These are phyloP conservation scores for Aplosporella prunicola DNA, from an alignment of 2,329 filamentous ascomycete species.

Conservation along the genomic window DNA sequence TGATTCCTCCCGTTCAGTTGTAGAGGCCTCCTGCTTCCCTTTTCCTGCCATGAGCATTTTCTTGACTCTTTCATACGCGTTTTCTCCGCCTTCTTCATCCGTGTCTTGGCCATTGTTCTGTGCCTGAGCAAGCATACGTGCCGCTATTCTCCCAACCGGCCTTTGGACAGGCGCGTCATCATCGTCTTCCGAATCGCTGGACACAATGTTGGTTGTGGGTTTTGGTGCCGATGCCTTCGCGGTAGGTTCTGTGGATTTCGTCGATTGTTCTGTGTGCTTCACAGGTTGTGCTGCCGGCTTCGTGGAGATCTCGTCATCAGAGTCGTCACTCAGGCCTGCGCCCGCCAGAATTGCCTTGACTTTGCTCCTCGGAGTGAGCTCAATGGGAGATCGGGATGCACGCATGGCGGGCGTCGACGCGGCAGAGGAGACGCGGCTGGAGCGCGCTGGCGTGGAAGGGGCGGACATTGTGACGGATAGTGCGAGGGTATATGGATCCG, in stretches of 20 bases:
- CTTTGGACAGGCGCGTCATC: constrained; percentile 23
- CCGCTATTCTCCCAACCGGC: constrained; percentile 55
- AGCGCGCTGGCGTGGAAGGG: constrained; percentile 6
- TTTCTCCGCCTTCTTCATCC: constrained; percentile 22
- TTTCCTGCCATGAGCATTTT: constrained; percentile 33
- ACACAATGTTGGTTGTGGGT: not conserved
- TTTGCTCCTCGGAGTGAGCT: constrained; percentile 10
- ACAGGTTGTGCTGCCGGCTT: not conserved
- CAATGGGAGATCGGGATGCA: constrained; percentile 7
- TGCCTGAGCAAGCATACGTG: constrained; percentile 43
- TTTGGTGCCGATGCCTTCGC: not conserved
- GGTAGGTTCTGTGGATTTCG: not conserved
- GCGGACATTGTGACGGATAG: constrained; percentile 2
- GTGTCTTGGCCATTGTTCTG: constrained; percentile 18
- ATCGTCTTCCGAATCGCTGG: constrained; percentile 15
- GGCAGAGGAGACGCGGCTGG: constrained; percentile 6
- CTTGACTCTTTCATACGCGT: constrained; percentile 35
- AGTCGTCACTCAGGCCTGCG: constrained; percentile 8
- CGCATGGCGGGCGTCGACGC: constrained; percentile 5
- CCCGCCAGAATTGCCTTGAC: constrained; percentile 9
- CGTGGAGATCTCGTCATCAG: constrained; percentile 1
- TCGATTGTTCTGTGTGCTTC: not conserved
- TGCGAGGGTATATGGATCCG: too few species aligned
- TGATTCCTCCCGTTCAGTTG: constrained; percentile 3
- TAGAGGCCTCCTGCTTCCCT: constrained; percentile 15